Percentiles rank a stretch among this genome's conserved stretches.
These are phyloP conservation scores for Gossypium trilobum DNA, from an alignment of 441 rosid species.

Conservation along the genomic window DNA sequence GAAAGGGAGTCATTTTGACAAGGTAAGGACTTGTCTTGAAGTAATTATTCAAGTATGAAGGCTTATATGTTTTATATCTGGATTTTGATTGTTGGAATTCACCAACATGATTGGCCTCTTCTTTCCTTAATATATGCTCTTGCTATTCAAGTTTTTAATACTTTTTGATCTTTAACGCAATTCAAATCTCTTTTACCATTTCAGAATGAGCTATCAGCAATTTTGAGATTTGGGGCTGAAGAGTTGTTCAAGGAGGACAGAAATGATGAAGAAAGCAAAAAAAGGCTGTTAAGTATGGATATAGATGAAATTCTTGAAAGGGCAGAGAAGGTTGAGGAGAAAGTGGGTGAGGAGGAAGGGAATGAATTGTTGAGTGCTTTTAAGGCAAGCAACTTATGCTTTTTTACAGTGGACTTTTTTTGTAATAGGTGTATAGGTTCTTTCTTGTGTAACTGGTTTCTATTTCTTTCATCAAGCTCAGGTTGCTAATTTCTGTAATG, in stretches of 20 bases:
- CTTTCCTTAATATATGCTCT: not conserved
- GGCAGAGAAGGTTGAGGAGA: slow-evolving; percentile 95
- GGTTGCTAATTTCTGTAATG: slow-evolving; percentile 88
- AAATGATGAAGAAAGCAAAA: slow-evolving; percentile 96
- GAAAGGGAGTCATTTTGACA: slow-evolving; percentile 84
- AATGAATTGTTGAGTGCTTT: slow-evolving; percentile 88
- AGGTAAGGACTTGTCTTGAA: slow-evolving; percentile 41
- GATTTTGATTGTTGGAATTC: not conserved
- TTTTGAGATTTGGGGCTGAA: slow-evolving; percentile 97
- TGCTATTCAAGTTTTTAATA: not conserved
- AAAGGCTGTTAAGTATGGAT: slow-evolving; percentile 80
- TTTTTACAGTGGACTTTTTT: not conserved
- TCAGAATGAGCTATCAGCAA: slow-evolving; percentile 96
- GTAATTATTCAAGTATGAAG: not conserved
- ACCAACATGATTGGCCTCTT: not conserved
- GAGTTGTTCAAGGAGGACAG: slow-evolving; percentile 93
- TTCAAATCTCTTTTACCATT: slow-evolving; percentile 19
- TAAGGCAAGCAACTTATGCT: slow-evolving; percentile 49
- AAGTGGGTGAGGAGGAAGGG: slow-evolving; percentile 55
- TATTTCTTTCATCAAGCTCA: slow-evolving; percentile 26
- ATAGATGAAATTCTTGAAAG: slow-evolving; percentile 97
- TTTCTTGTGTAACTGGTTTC: slow-evolving; percentile 5
- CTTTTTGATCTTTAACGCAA: not conserved
- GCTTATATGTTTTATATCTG: not conserved
- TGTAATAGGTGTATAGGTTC: not conserved